Evolutionary conservation across 768 basidiomycete genomes (phyloP).

Genomic region (Leucocoprinus sp.): DNA sequence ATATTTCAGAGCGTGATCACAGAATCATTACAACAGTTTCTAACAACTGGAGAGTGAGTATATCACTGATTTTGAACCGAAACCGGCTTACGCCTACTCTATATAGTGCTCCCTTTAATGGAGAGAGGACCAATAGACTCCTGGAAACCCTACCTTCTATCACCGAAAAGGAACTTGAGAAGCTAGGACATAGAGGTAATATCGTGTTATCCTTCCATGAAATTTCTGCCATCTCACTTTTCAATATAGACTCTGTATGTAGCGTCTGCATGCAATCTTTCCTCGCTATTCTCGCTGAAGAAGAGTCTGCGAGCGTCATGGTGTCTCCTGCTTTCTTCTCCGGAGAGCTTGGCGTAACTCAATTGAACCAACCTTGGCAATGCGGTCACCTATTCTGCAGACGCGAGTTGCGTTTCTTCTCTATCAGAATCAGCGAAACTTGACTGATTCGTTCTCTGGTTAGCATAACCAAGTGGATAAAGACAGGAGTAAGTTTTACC

Average conservation of each 20-base stretch:
- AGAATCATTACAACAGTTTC: conserved; percentile 1
- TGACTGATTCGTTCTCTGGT: conserved; percentile 1
- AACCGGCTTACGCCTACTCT: not conserved
- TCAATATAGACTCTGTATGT: conserved; percentile 51
- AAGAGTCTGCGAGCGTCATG: conserved; percentile 67
- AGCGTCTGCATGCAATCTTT: conserved; percentile 70
- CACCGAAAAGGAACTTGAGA: conserved; percentile 39
- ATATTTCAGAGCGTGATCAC: not conserved
- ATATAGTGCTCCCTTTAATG: not conserved
- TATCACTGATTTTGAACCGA: not conserved
- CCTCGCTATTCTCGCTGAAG: conserved; percentile 61
- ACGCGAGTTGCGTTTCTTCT: conserved; percentile 45
- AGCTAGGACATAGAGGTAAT: conserved; percentile 40
- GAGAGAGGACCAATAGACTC: conserved; percentile 16
- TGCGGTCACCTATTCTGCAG: conserved; percentile 75
- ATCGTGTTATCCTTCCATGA: not conserved
- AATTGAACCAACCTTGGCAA: conserved; percentile 40
- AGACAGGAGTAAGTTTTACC: conserved; percentile 44
- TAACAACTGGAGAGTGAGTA: not conserved
- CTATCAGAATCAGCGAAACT: not conserved
- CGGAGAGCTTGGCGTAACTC: conserved; percentile 67
- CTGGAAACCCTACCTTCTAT: conserved; percentile 8
- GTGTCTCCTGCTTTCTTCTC: conserved; percentile 68
- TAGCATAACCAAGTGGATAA: conserved; percentile 61
- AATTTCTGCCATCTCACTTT: not conserved